Evolutionary conservation across 2,329 filamentous ascomycete genomes (phyloP), one percentile per base, ranked within the genome.

Genomic region (Sarocladium strictum): DNA sequence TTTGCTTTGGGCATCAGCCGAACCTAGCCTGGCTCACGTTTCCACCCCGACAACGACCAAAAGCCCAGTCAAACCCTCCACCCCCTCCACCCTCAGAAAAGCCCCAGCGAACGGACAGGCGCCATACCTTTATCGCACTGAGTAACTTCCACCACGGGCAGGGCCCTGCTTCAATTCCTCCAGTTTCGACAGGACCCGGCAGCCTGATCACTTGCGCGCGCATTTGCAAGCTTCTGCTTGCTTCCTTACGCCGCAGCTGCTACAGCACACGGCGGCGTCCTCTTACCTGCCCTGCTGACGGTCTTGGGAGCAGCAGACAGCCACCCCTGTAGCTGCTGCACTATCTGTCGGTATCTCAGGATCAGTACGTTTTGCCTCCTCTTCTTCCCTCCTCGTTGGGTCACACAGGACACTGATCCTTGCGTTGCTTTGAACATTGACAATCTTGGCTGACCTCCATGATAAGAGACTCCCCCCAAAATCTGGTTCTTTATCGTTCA

Each of bases 141-240:
- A 51, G 17, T 29, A 51, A 51, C 47, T 29, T 51, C 35, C 47
- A 51, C 47, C 27, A 51, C 47, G 47, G 47, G 47, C 47, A 51
- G 47, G 43, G 29, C 47, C 47, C 47, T 17, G 47, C 26, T 51
- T 51, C 47, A 51, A 51, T 51, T 51, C 47, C 29, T 51, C 23
- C 47, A 35, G 29, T 15, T 51, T 35, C 47, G 29, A 51, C 47
- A n/a, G 27, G 19, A 32, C 47, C 19, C 47, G 27, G 17, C 43
- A 4, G 5, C 21, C n/a, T 29, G 43, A 29, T 27, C 43, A 17
- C 24, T 27, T 47, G 7, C 21, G 43, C 43, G 11, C 43, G 29
- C 9, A 14, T 47, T 17, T 21, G 43, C 17, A 15, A 29, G 43
- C 10, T 29, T 43, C 24, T 47, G 23, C 43, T 47, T 47, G 24